phyloP scores from a whole-genome alignment of 768 basidiomycete species.

The Mycena galericulata region DNA sequence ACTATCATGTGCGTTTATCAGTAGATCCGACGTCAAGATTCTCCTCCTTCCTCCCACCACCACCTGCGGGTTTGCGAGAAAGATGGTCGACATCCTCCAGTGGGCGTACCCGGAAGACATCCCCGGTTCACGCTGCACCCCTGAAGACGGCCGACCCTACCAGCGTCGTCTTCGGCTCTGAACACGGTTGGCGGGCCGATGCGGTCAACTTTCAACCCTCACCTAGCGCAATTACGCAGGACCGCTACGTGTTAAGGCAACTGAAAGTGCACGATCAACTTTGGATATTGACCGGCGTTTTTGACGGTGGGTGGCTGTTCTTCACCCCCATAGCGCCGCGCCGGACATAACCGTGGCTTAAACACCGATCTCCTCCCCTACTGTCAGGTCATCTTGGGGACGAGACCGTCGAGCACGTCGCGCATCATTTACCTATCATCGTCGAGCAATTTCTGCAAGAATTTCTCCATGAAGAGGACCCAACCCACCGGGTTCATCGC shows the following conservation, averaged over 20 bases:
- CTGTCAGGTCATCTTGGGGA: constrained; percentile 73
- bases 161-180: constrained; percentile 50
- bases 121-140: constrained; percentile 69
- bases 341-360: constrained; percentile 10
- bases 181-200: constrained; percentile 58
- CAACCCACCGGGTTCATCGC: constrained; percentile 60
- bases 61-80: too few species aligned
- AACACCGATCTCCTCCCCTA: constrained; percentile 24
- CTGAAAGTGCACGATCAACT: constrained; percentile 65
- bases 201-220: constrained; percentile 79
- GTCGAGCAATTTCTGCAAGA: constrained; percentile 68
- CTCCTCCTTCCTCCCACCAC: not conserved
- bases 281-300: constrained; percentile 77
- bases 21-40: too few species aligned
- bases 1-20: too few species aligned
- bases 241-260: constrained; percentile 70
- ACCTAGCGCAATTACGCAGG: constrained; percentile 65
- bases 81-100: constrained; percentile 34
- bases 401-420: constrained; percentile 76
- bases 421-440: constrained; percentile 76
- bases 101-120: constrained; percentile 72
- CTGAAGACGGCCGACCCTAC: constrained; percentile 73
- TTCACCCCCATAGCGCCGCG: constrained; percentile 17
- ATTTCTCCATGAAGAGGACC: constrained; percentile 51
- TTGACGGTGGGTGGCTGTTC: constrained; percentile 64